Base-by-base conservation (phyloP, 23 red algal species). In the Gracilaria domingensis region DNA sequence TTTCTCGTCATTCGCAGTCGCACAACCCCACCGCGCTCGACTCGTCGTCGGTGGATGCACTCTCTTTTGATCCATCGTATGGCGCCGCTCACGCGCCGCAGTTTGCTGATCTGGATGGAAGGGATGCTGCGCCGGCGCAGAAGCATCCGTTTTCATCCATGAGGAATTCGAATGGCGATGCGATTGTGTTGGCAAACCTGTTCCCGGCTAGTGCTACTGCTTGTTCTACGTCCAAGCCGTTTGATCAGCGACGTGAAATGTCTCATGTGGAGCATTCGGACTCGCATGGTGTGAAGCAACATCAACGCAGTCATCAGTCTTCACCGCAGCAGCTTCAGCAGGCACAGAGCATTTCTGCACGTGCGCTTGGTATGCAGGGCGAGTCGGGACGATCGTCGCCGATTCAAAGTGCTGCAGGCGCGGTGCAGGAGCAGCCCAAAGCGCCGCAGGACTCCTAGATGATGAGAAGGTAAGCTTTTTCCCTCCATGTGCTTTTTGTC, bases 381-480 rank as follows among this genome's bases (percentile, higher is more conserved):
- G 35, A 2, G 28, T 70, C 65, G 12, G 65, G 65, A 35, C 65
- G 65, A 2, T 70, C 65, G 28, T 70, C 65, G 65, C 65, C 65
- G 5, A 45, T 45, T 4, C 42, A 45, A 45, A 45, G 42, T 11
- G 42, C 42, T 45, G 42, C 42, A 11, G 42, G 42, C 42, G 42
- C 42, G 65, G 24, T 33, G 65, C 65, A 34, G 65, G 65, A 70
- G 14, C 17, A 70, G 65, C 35, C 17, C 65, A 70, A 70, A 26
- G 65, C 65, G 65, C 24, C 28, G 65, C 65, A 34, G 65, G 65
- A 70, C 17, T 70, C 13, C 16, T 70, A 70, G 35, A 4, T 33
- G 25, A 28, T 70, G 65, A 70, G 65, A 70, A 70, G 65, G 65
- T 70, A 70, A 70, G 65, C 35, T 33, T 70, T 70, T 70, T 33